phyloP scores from a whole-genome alignment of 495 filamentous ascomycete genomes.

The Tuber umbilicatum region DNA sequence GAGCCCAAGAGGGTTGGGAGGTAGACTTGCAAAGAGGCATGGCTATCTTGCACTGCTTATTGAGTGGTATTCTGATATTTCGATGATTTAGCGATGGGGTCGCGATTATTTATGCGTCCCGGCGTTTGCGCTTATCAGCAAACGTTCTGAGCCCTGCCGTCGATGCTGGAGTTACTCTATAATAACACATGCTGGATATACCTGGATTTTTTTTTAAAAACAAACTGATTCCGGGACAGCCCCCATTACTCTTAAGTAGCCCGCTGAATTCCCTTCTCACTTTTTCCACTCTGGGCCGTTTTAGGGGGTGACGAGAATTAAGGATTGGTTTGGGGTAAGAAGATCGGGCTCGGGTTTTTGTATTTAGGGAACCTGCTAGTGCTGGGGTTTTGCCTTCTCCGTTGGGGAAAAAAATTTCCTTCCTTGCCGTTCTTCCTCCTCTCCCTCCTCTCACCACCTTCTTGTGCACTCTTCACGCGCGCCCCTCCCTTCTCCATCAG shows the following conservation, averaged over 20 bases:
- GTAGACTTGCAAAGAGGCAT: not conserved
- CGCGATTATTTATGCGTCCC: not conserved
- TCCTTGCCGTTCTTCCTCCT: not conserved
- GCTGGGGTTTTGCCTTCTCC: not conserved
- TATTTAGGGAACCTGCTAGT: not conserved
- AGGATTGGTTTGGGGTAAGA: not conserved
- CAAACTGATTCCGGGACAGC: not conserved
- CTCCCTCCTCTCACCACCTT: not conserved
- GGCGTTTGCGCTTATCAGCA: not conserved
- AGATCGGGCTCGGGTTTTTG: not conserved
- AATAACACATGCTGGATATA: not conserved
- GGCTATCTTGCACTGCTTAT: not conserved
- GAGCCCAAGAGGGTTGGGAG: conserved; percentile 18
- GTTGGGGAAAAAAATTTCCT: not conserved
- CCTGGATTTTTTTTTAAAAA: not conserved
- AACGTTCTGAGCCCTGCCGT: not conserved
- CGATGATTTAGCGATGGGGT: not conserved
- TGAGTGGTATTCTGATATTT: not conserved
- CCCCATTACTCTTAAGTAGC: no score
- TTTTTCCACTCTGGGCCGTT: not conserved
- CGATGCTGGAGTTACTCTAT: not conserved
- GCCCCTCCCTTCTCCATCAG: not conserved
- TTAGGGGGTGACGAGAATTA: not conserved
- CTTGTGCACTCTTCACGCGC: not conserved
- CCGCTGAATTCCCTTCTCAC: not conserved